phyloP scores from a whole-genome alignment of 257 asterid genomes.

The Asclepias syriaca region DNA sequence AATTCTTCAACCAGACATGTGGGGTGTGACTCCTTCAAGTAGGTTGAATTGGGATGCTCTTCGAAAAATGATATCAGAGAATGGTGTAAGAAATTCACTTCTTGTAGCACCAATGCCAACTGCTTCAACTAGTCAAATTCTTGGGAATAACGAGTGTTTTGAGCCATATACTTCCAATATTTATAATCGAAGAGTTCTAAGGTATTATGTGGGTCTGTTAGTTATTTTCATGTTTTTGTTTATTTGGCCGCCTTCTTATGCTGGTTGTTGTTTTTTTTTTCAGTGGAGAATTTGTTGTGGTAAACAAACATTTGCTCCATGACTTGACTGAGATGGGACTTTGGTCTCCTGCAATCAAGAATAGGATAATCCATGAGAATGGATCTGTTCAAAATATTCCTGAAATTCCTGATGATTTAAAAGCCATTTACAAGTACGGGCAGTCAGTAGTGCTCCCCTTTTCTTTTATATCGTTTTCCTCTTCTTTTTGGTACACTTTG shows the following conservation, averaged over 20 bases:
- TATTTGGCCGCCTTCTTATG: background rate
- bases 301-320: slow-evolving; percentile 91
- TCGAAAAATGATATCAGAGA: slow-evolving; percentile 47
- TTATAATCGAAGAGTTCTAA: slow-evolving; percentile 85
- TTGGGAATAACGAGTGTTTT: slow-evolving; percentile 95
- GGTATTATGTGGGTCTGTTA: slow-evolving; percentile 29
- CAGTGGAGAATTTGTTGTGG: slow-evolving; percentile 98
- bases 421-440: slow-evolving; percentile 75
- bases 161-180: slow-evolving; percentile 97
- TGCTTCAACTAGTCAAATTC: slow-evolving; percentile 99
- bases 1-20: slow-evolving; percentile 92
- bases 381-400: slow-evolving; percentile 87
- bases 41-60: slow-evolving; percentile 91
- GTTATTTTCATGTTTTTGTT: background rate
- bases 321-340: slow-evolving; percentile 94
- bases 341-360: slow-evolving; percentile 83
- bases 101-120: slow-evolving; percentile 98
- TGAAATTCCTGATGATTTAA: slow-evolving; percentile 67
- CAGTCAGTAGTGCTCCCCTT: slow-evolving; percentile 2
- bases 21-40: slow-evolving; percentile 78
- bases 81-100: slow-evolving; percentile 88
- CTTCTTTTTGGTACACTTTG: background rate
- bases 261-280: background rate
- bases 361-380: slow-evolving; percentile 69
- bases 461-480: background rate